Base-by-base conservation (phyloP, 139 green algal species). In the Limnomonas spitsbergensis region DNA sequence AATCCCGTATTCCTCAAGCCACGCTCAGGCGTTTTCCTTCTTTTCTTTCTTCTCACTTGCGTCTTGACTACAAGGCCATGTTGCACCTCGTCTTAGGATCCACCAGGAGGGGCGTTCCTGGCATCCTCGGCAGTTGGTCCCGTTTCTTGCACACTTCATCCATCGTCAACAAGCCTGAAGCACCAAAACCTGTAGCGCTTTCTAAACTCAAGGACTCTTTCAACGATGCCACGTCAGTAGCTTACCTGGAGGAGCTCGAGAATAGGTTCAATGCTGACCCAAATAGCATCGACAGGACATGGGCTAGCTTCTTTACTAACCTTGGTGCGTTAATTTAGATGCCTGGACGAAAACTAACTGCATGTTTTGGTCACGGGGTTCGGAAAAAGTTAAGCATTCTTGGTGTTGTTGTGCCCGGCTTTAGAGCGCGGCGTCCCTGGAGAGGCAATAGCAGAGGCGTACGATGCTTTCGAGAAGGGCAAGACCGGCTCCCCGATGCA, bases 161-260 rank as follows among this genome's bases (percentile, higher is more conserved):
- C 7, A 24, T 7, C 61, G 7, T 72, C 27, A 72, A 37, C 61
- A 37, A 7, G 6, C 69, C 80, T 35, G 66, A 53, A 40, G 47
- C 14, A 61, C 90, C 90, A 4, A 90, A 94, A 72, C 80, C 95
- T 0, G 94, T 97, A 66, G 85, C 93, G 26, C 82, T 98, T 26
- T 74, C 75, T 20, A 96, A 98, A 83, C 80, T 99, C 4, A 95
- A 95, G 78, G 96, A 99, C 81, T 90, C 86, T 40, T 99, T 99
- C 77, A 90, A 98, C 20, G 91, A 98, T 77, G 96, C 90, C 35
- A 97, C 91, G n/a, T 92, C 78, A 73, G 87, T 91, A 29, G 90
- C 90, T 0, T 97, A 97, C 79, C 82, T 98, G 42, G 95, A 98
- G 83, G 89, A 97, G 76, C 86, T 98, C 61, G 90, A 98, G 87